Base-by-base conservation (phyloP, 495 filamentous ascomycete genomes). In the Durotheca rogersii region DNA sequence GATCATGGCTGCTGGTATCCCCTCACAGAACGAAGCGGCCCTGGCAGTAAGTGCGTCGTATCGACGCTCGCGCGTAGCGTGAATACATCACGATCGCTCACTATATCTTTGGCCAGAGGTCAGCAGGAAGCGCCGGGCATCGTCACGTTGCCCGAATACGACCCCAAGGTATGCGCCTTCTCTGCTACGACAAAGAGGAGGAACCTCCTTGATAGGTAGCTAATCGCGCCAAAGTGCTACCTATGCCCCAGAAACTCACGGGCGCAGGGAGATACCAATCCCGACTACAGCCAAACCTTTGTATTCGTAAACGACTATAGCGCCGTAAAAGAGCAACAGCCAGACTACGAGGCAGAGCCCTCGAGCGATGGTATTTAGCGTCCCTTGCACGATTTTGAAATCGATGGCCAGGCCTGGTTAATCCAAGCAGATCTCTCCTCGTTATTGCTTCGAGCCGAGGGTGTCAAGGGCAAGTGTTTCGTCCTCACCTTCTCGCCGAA, bases 231-330 rank as follows among this genome's bases (percentile, higher is more conserved):
- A 55, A 27, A 83, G 69, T 99, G 93, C 71, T 99, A 96, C 62
- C 81, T 99, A n/a, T 99, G 93, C 65, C 93, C 93, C 1, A 84
- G 90, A 25, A 99, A 99, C 64, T 77, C 84, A 56, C 84, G 93
- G n/a, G 93, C 92, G 1, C 83, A 89, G 62, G 94, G 93, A 47
- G 88, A 95, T 60, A 65, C 66, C 51, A 99, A 97, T 64, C 94
- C 93, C 0, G 73, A 87, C 19, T 99, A 96, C 64, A 73, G 85
- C 25, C 82, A 75, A 47, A 95, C 91, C 0, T 96, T 95, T 57
- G 85, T 92, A 7, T 99, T 99, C 53, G 88, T 96, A 34, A 99
- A 99, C 61, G 93, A 99, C 68, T 99, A 93, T 66, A 92, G 89
- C 58, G 93, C 93, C 7, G 90, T 99, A 20, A 96, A 95, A 65